Conservation (phyloP, 495 filamentous ascomycete genomes). For the Daldinia caldariorum region DNA sequence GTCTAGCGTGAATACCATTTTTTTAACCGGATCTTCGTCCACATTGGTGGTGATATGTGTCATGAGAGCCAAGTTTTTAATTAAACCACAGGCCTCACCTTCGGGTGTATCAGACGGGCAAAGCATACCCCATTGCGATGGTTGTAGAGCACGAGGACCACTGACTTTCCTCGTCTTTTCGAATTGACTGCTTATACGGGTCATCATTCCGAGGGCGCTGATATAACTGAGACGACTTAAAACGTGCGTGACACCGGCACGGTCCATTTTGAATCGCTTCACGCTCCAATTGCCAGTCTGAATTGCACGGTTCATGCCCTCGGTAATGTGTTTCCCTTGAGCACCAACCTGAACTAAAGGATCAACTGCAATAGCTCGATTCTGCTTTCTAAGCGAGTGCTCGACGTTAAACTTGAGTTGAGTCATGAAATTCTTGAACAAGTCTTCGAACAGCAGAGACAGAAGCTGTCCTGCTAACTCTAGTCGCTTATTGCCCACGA, state of each 20-base stretch:
- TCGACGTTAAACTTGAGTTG: slow-evolving; percentile 91
- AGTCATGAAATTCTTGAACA: slow-evolving; percentile 92
- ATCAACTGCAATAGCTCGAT: slow-evolving; percentile 86
- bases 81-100: slow-evolving; percentile 96
- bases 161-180: slow-evolving; percentile 97
- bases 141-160: slow-evolving; percentile 93
- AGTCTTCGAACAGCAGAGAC: slow-evolving; percentile 94
- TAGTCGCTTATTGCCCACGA: slow-evolving; percentile 95
- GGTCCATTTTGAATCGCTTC: slow-evolving; percentile 97
- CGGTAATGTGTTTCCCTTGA: slow-evolving; percentile 82
- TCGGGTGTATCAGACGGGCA: slow-evolving; percentile 97
- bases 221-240: slow-evolving; percentile 96
- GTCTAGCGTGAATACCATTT: slow-evolving; percentile 84
- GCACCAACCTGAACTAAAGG: slow-evolving; percentile 77
- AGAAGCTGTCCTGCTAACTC: slow-evolving; percentile 94
- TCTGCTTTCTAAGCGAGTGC: slow-evolving; percentile 89
- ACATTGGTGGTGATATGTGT: slow-evolving; percentile 98
- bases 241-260: slow-evolving; percentile 96
- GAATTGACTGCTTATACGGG: slow-evolving; percentile 96
- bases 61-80: slow-evolving; percentile 99
- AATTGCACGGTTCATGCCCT: slow-evolving; percentile 91
- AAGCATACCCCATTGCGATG: slow-evolving; percentile 97
- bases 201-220: slow-evolving; percentile 99
- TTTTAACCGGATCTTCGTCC: slow-evolving; percentile 86
- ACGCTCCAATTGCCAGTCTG: slow-evolving; percentile 97